phyloP scores from a whole-genome alignment of 2,329 filamentous ascomycete species.

The Verticillium alfalfae region DNA sequence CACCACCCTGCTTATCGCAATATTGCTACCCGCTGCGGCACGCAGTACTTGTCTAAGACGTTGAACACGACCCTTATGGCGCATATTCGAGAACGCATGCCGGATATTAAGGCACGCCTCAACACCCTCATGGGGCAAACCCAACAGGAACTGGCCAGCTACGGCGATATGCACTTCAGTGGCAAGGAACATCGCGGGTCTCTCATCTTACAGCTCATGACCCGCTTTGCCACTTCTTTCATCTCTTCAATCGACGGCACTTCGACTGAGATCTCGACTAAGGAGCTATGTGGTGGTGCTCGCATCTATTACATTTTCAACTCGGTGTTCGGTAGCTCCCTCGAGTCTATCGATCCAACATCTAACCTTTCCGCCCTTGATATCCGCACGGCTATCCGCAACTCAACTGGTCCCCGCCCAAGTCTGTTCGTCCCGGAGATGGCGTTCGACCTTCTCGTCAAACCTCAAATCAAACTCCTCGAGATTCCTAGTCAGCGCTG shows the following conservation, averaged over 20 bases:
- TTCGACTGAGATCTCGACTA: constrained; percentile 96
- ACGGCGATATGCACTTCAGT: constrained; percentile 95
- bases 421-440: constrained; percentile 97
- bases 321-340: constrained; percentile 92
- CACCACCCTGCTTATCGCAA: constrained; percentile 97
- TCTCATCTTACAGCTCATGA: constrained; percentile 95
- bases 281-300: constrained; percentile 91
- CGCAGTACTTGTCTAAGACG: constrained; percentile 88
- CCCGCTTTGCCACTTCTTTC: constrained; percentile 93
- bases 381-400: constrained; percentile 94
- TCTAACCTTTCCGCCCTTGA: constrained; percentile 91
- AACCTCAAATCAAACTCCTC: constrained; percentile 95
- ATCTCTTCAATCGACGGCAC: constrained; percentile 98
- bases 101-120: constrained; percentile 94
- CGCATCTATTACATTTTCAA: constrained; percentile 99
- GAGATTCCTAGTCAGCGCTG: constrained; percentile 94
- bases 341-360: constrained; percentile 94
- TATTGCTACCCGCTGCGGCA: constrained; percentile 89
- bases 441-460: constrained; percentile 94
- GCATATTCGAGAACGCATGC: constrained; percentile 90
- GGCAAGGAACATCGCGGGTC: constrained; percentile 96
- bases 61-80: constrained; percentile 93
- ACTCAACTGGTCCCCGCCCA: constrained; percentile 91
- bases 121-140: constrained; percentile 99
- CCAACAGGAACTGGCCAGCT: constrained; percentile 95